Evolutionary conservation across 228 moss, liverwort and hornwort genomes (phyloP).

Genomic region (Sphagnum fallax): DNA sequence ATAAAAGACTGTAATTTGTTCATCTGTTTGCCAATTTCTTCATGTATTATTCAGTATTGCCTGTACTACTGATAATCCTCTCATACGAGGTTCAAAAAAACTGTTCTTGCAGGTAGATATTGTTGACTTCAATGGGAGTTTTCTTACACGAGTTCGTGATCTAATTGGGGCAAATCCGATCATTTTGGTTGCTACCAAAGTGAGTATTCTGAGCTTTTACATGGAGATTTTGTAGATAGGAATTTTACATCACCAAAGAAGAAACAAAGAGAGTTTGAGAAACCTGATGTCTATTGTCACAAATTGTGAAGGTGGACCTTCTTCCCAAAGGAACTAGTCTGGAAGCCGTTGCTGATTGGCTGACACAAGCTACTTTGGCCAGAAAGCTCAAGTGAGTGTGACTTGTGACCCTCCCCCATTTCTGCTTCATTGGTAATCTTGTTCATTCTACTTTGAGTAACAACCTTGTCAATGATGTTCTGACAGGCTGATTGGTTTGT

Average conservation of each 20-base stretch:
- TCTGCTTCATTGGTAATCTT: neutral
- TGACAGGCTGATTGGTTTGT: neutral
- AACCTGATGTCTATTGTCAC: no score
- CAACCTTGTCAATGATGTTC: neutral
- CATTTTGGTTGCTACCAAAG: constrained; percentile 88
- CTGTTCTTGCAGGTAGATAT: constrained; percentile 73
- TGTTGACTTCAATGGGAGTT: constrained; percentile 98
- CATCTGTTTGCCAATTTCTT: neutral
- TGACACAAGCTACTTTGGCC: constrained; percentile 65
- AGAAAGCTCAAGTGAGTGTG: constrained; percentile 83
- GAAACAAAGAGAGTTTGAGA: no score
- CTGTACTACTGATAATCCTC: no score
- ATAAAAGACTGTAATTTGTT: neutral
- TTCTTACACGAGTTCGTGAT: constrained; percentile 90
- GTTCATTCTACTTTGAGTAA: neutral
- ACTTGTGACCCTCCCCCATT: neutral
- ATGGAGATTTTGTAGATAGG: neutral
- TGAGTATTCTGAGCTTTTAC: constrained; percentile 7
- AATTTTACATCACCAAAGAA: neutral
- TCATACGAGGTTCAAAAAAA: neutral
- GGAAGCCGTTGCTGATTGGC: constrained; percentile 83
- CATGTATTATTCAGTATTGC: neutral
- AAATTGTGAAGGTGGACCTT: constrained; percentile 60
- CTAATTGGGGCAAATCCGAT: constrained; percentile 94
- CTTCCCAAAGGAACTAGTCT: constrained; percentile 84